Percentiles rank a stretch among this genome's conserved stretches.
phyloP scores from a whole-genome alignment of 2,329 filamentous ascomycete species.

The Fusarium mundagurra region DNA sequence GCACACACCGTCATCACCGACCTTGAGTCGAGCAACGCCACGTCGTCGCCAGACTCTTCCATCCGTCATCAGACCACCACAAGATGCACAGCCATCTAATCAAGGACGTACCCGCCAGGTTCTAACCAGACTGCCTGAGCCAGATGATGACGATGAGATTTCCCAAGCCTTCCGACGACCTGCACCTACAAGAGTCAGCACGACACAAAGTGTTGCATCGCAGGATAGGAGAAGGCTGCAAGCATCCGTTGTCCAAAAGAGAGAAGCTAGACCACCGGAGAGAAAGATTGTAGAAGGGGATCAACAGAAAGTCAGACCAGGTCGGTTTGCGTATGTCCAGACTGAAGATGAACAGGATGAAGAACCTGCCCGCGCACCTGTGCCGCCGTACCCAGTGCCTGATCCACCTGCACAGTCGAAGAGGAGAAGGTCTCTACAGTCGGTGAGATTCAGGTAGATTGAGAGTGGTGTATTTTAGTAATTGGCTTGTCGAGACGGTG shows the following conservation, averaged over 20 bases:
- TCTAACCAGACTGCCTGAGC: rapidly evolving
- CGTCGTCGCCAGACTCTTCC: background rate
- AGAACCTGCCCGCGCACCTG: background rate
- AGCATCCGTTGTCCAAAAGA: background rate
- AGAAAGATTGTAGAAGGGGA: background rate
- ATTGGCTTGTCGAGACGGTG: no score
- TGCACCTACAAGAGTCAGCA: background rate
- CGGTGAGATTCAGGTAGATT: background rate
- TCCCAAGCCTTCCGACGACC: background rate
- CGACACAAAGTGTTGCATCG: background rate
- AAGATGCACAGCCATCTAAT: background rate
- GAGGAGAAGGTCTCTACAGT: background rate
- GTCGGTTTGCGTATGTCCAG: background rate
- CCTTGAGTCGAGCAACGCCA: background rate
- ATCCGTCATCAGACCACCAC: background rate
- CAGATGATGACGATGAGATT: background rate
- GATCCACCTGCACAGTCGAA: background rate
- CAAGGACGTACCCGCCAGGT: background rate
- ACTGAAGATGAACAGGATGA: background rate
- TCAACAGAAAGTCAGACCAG: background rate
- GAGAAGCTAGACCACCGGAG: background rate
- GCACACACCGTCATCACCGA: background rate
- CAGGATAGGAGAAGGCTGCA: background rate
- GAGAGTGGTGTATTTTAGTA: background rate
- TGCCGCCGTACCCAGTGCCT: background rate